Evolutionary conservation across 1,284 basidiomycete species (phyloP), one percentile per base, ranked within the genome.

Genomic region (Pascua guehoae): DNA sequence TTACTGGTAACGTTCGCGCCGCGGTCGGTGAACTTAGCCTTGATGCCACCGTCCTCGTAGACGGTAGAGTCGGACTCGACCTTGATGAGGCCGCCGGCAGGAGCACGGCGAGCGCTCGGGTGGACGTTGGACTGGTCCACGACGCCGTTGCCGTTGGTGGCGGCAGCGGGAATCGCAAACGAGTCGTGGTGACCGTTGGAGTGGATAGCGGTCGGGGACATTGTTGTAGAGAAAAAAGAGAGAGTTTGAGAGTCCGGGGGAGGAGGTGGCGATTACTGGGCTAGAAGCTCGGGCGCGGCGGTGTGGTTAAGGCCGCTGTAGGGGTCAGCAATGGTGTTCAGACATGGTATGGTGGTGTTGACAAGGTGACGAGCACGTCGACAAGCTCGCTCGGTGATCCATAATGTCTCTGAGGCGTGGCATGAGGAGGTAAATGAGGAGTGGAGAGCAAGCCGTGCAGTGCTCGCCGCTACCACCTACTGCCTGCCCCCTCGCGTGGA

Each of bases 21-120:
- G 63, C 90, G 88, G 79, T 94, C 90, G 69, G 83, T 79, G 79
- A 86, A 95, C 77, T 85, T 88, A 72, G 92, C 81, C 59, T 85
- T 88, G 80, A 96, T 93, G 42, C 72, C 74, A 56, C 88, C 86
- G 70, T 88, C 85, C 49, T 86, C 83, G 81, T 94, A 96, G 48
- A 80, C 75, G 24, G 91, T 91, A 73, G 87, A 86, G 68, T 88
- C 87, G 54, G 88, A 88, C 75, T 91, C 86, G 69, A 96, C 90
- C 65, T 85, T 84, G 80, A 97, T 85, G 52, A 77, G 61, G 24
- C 76, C 75, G 39, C 76, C 77, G 51, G 71, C 71, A 47, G 86
- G 82, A 68, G 86, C 85, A 72, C 91, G 87, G 57, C 81, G 86
- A 47, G 92, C 86, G 58, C 89, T 94, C 54, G 92, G 89, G 76